Percentiles rank a stretch among this genome's conserved stretches.
Conservation (phyloP, 2,329 filamentous ascomycete genomes). For the Xenoacremonium recifei region DNA sequence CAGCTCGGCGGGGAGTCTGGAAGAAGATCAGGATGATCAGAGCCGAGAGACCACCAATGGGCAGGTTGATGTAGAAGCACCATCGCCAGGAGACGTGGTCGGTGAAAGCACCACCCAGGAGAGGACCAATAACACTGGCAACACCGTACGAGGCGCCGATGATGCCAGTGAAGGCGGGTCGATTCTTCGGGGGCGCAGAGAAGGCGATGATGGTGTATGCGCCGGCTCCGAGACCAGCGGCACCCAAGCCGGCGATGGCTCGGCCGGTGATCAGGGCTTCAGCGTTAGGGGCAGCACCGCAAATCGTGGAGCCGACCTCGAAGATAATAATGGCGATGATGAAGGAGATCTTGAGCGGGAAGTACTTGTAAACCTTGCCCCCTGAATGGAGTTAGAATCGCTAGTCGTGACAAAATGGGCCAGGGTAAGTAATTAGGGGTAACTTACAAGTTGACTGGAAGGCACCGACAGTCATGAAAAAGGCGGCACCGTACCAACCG, state of each 20-base stretch:
- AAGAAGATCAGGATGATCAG: conserved; percentile 41
- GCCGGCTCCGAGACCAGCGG: conserved; percentile 49
- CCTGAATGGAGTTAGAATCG: conserved; percentile 31
- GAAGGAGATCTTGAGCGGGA: conserved; percentile 50
- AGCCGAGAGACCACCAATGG: conserved; percentile 34
- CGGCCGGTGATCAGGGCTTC: conserved; percentile 51
- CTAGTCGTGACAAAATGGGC: neutral
- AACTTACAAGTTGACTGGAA: conserved; percentile 43
- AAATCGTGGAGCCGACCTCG: conserved; percentile 53
- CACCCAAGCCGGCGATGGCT: conserved; percentile 46
- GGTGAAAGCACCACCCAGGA: conserved; percentile 37
- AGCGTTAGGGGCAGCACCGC: conserved; percentile 44
- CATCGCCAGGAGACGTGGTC: conserved; percentile 37
- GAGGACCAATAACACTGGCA: conserved; percentile 35
- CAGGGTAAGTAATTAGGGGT: conserved; percentile 7
- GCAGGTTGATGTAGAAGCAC: conserved; percentile 41
- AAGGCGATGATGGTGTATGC: conserved; percentile 51
- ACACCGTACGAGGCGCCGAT: conserved; percentile 36
- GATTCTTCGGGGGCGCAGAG: conserved; percentile 32
- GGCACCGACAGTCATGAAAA: conserved; percentile 47
- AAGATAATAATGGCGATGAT: conserved; percentile 49
- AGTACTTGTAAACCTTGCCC: conserved; percentile 52
- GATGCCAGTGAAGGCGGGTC: conserved; percentile 37
- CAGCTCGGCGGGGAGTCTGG: conserved; percentile 37
- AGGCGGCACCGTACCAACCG: conserved; percentile 59